Conservation (phyloP, 2,329 filamentous ascomycete genomes). For the Sporothrix schenckii region DNA sequence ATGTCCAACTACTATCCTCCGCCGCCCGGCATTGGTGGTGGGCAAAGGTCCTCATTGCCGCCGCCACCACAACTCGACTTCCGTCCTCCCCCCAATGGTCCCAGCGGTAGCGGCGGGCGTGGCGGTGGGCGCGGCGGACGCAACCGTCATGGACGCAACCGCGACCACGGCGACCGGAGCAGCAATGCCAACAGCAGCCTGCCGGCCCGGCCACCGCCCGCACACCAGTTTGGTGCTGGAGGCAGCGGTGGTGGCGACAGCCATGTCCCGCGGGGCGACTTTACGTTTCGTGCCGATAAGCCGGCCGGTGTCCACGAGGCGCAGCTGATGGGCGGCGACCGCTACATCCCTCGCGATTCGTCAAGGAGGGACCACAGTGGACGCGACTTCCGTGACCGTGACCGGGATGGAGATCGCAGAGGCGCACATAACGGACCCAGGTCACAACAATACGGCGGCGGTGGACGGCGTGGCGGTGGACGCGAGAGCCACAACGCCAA, state of each 20-base stretch:
- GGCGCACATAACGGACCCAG: constrained; percentile 29
- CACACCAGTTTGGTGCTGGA: neutral
- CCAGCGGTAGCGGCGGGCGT: constrained; percentile 25
- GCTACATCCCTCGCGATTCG: constrained; percentile 43
- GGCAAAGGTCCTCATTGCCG: constrained; percentile 20
- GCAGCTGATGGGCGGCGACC: constrained; percentile 56
- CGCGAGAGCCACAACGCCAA: constrained; percentile 26
- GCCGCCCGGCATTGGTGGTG: constrained; percentile 32
- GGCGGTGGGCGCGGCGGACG: constrained; percentile 21
- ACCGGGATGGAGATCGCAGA: constrained; percentile 16
- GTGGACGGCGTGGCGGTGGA: constrained; percentile 20
- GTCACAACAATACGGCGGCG: constrained; percentile 18
- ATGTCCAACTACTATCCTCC: constrained; percentile 32
- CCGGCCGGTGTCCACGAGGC: constrained; percentile 54
- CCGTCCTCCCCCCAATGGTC: constrained; percentile 16
- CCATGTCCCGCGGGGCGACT: constrained; percentile 52
- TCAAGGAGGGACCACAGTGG: constrained; percentile 36
- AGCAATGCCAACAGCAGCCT: constrained; percentile 8
- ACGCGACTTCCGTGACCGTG: constrained; percentile 25
- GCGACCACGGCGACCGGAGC: constrained; percentile 8
- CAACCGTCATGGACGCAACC: constrained; percentile 20
- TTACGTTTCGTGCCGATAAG: constrained; percentile 59
- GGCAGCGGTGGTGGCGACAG: constrained; percentile 9
- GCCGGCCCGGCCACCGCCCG: constrained; percentile 14
- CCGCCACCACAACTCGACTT: constrained; percentile 32